Base-by-base conservation (phyloP, 257 asterid genomes). In the Cinchona pubescens region DNA sequence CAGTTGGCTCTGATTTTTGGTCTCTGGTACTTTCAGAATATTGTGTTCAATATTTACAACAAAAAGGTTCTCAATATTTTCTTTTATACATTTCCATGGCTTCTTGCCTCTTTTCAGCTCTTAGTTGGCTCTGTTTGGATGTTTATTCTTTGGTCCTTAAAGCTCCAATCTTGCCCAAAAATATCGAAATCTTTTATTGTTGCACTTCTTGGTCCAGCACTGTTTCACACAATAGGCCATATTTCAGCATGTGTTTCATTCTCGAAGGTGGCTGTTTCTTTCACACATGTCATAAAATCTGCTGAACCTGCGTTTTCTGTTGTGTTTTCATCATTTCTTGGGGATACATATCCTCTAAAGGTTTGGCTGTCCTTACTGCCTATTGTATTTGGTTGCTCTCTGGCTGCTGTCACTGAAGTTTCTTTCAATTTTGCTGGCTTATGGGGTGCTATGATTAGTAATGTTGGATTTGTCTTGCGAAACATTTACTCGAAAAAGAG, bases 191-290 rank as follows among this genome's bases (percentile, higher is more conserved):
- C 98, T 0, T 94, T 94, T 45, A 85, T 94, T 15, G 15, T 89
- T 73, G 98, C 98, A 13, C 92, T 94, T 75, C 91, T 94, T 45
- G 98, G 96, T 14, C 98, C 97, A 69, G 96, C 98, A 3, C 91
- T 94, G 61, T 94, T 92, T 77, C 97, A 92, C 86, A 94, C 97
- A 0, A 79, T 92, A 42, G 97, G 98, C 80, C 98, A 94, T 81
- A 94, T 94, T 51, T 94, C 98, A 12, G 98, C 98, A 9, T 94
- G 98, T 75, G 98, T 94, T 79, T 94, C 98, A 3, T 94, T 94
- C 83, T 94, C 98, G 10, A 94, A 94, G 79, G 98, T 94, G 16
- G 97, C 98, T 69, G 97, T 94, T 75, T 94, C 98, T 3, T 94
- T 94, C 83, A 94, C 98, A 3, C 98, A 94, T 85, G 98, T 94